Evolutionary conservation across 352 stramenopile species (phyloP).

Genomic region (Phytophthora citrophthora): DNA sequence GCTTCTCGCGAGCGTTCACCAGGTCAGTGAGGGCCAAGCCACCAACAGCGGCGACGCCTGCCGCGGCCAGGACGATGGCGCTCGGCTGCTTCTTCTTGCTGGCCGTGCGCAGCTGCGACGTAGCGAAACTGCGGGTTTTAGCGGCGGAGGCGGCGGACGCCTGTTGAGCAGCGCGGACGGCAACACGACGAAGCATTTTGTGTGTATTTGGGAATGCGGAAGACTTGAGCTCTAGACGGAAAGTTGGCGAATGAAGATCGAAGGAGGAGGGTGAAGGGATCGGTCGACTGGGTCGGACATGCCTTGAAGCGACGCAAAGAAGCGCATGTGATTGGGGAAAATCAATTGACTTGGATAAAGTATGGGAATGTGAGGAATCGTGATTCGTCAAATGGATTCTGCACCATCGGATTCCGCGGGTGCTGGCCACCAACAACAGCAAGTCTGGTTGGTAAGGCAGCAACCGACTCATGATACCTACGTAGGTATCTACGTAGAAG

Average conservation of each 20-base stretch:
- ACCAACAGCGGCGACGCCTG: conserved; percentile 57
- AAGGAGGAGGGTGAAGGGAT: not conserved
- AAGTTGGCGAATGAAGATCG: conserved; percentile 42
- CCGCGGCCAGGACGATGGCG: conserved; percentile 57
- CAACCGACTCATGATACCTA: too few species aligned
- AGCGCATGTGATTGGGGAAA: conserved; percentile 15
- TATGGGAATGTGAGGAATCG: conserved; percentile 7
- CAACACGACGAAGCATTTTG: conserved; percentile 61
- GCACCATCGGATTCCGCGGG: conserved; percentile 26
- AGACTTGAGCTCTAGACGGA: conserved; percentile 25
- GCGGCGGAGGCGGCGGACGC: conserved; percentile 45
- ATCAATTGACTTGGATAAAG: conserved; percentile 11
- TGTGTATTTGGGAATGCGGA: not conserved
- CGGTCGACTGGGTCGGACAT: conserved; percentile 40
- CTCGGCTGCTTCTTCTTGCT: conserved; percentile 54
- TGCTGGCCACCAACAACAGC: not conserved
- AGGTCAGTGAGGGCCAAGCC: conserved; percentile 74
- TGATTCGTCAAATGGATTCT: conserved; percentile 5
- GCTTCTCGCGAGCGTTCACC: conserved; percentile 69
- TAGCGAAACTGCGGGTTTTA: conserved; percentile 59
- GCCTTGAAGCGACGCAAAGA: conserved; percentile 20
- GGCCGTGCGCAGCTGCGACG: conserved; percentile 39
- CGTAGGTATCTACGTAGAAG: too few species aligned
- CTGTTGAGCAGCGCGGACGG: conserved; percentile 27
- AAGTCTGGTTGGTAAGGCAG: too few species aligned